Evolutionary conservation across 2,329 filamentous ascomycete genomes (phyloP), one percentile per base, ranked within the genome.

Genomic region (Microsporum ferrugineum): DNA sequence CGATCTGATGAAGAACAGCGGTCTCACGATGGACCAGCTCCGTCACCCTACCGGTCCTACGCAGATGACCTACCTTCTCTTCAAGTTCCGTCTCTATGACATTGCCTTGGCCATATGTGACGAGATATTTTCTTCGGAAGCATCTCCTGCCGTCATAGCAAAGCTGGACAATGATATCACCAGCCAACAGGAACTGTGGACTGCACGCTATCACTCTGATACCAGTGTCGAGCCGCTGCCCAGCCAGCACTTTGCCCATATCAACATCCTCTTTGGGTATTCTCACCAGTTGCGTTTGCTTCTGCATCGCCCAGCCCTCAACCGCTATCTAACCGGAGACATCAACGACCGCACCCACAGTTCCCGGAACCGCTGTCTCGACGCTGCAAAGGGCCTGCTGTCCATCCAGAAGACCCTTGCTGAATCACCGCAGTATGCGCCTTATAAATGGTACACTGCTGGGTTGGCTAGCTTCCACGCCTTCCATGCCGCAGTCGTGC

Each of bases 51-150:
- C 61, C 4, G 66, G 68, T 3, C 73, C 73, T 41, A 76, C 73
- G 1, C 73, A 76, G 65, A 76, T 75, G 73, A 73, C 74, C 17
- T 76, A 74, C 61, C 69, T 76, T 3, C 71, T 76, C 4, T 64
- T 74, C 27, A 72, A 72, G 57, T 71, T 70, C 61, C 71, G 71
- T 14, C 68, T 76, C 1, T 70, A 74, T 63, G 68, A 70, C 41
- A 66, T 76, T 49, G 70, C 72, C 7, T 68, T 68, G n/a, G 70
- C 69, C 55, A 71, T 76, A 34, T 73, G 72, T 61, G 66, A 72
- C 33, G 62, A 65, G 3, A 71, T 75, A 14, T 73, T 75, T 58
- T 68, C 62, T 58, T 63, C 65, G 0, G 67, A 66, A 5, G 62
- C 64, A 39, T 69, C 68, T 6, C 64, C 61, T 14, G 62, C 63